Evolutionary conservation across 768 basidiomycete genomes (phyloP), one percentile per base, ranked within the genome.

Genomic region (Suillus ampliporus): DNA sequence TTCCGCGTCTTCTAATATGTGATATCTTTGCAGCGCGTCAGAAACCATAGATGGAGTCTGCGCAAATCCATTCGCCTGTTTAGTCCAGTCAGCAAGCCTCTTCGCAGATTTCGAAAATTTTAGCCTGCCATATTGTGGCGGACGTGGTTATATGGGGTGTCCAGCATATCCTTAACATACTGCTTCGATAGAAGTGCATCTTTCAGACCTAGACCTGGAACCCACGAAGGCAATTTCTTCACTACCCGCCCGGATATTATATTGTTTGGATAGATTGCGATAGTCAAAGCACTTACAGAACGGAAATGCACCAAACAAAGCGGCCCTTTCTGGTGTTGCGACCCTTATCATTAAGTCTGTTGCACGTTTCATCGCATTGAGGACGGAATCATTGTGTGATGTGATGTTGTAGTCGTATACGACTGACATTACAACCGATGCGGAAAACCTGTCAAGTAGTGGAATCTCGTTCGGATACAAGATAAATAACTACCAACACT

Each of bases 1-100:
- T 3, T 40, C 57, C 10, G 63, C 53, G 26, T 68, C 64, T n/a
- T 43, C 58, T 11, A 59, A 31, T 1, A 69, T 23, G 40, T 11
- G 47, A 31, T 61, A 51, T 28, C 60, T 58, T 11, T 11, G 57
- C 28, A 68, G 65, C 10, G 69, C 61, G 38, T 69, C 65, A 26
- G 57, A 51, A 10, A 68, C 67, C 68, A 68, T 68, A n/a, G 64
- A 69, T 13, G 61, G n/a, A n/a, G n/a, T 62, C 2, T 10, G 10
- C 17, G 60, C 61, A 10, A 21, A 51, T 19, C 68, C 67, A 40
- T 15, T 43, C 3, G 19, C 10, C 40, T 14, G 31, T 31, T 31
- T 31, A 31, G 31, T 31, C 4, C 31, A 31, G 31, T 31, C 31
- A 31, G 31, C 31, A 31, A 31, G 31, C 31, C 31, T 31, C 31